Conservation (phyloP, 163 green algal genomes). For the Chlorella variabilis region DNA sequence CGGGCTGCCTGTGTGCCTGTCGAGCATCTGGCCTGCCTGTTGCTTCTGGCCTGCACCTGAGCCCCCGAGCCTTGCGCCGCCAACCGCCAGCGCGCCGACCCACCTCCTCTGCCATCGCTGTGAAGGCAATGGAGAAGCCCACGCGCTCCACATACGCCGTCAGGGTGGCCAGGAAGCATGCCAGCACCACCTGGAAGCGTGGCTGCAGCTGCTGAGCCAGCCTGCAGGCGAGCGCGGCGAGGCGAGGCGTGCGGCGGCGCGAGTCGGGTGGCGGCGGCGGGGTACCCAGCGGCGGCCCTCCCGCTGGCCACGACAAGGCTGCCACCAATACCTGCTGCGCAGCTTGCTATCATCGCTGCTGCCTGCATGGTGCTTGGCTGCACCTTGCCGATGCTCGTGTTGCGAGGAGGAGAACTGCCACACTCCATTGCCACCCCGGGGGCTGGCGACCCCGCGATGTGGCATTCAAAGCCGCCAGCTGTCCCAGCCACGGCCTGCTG, state of each 20-base stretch:
- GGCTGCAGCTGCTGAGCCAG: constrained; percentile 44
- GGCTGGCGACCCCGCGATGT: background rate
- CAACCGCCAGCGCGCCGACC: no score
- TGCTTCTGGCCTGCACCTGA: no score
- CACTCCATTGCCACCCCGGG: background rate
- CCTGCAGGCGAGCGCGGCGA: background rate
- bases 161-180: constrained; percentile 89
- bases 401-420: constrained; percentile 1
- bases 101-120: constrained; percentile 74
- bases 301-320: no score
- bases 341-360: background rate
- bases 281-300: no score
- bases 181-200: constrained; percentile 71
- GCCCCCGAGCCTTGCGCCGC: no score
- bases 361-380: no score
- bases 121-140: constrained; percentile 97
- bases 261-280: no score
- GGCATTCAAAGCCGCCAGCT: background rate
- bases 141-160: constrained; percentile 93
- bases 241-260: no score
- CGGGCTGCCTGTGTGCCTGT: no score
- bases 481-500: no score
- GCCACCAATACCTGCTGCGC: background rate
- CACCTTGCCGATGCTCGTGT: background rate
- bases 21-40: no score